These are phyloP conservation scores for Aphanomyces euteiches DNA, from an alignment of 352 stramenopile genomes.

Conservation along the genomic window DNA sequence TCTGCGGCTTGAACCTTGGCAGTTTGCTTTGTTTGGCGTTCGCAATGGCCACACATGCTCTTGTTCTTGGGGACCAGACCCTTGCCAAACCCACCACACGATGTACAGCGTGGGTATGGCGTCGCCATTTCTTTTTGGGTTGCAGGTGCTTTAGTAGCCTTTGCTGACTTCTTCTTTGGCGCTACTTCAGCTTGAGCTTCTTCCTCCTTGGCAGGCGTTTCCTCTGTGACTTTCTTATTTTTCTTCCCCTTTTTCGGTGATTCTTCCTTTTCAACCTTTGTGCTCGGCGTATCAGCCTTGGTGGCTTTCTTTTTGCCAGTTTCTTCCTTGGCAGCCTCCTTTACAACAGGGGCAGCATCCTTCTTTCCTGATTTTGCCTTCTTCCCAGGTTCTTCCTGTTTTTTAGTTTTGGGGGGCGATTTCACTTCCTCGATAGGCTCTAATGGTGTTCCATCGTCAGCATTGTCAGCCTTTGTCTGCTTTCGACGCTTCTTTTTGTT, in stretches of 20 bases:
- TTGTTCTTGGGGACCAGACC: slow-evolving; percentile 61
- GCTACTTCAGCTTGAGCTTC: slow-evolving; percentile 26
- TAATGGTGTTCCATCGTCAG: neutral
- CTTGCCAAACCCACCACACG: slow-evolving; percentile 71
- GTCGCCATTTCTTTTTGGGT: slow-evolving; percentile 17
- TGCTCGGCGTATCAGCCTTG: neutral
- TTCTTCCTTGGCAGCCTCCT: slow-evolving; percentile 29
- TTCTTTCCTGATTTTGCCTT: slow-evolving; percentile 22
- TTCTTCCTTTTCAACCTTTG: slow-evolving; percentile 1
- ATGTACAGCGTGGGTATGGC: slow-evolving; percentile 66
- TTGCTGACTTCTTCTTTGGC: slow-evolving; percentile 35
- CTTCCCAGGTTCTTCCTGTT: slow-evolving; percentile 32
- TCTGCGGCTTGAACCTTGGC: slow-evolving; percentile 38
- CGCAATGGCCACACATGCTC: slow-evolving; percentile 65
- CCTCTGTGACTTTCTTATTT: slow-evolving; percentile 14
- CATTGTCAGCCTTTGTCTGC: neutral
- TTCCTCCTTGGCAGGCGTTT: slow-evolving; percentile 28
- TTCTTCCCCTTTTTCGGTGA: slow-evolving; percentile 20
- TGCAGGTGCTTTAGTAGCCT: slow-evolving; percentile 26
- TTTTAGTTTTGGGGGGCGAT: slow-evolving; percentile 32
- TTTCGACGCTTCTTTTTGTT: slow-evolving; percentile 32
- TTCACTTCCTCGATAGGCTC: slow-evolving; percentile 11
- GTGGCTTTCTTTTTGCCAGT: slow-evolving; percentile 26
- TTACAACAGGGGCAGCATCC: neutral
- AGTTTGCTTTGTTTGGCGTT: slow-evolving; percentile 66